Conservation (phyloP, 495 filamentous ascomycete genomes). For the Monascus purpureus region DNA sequence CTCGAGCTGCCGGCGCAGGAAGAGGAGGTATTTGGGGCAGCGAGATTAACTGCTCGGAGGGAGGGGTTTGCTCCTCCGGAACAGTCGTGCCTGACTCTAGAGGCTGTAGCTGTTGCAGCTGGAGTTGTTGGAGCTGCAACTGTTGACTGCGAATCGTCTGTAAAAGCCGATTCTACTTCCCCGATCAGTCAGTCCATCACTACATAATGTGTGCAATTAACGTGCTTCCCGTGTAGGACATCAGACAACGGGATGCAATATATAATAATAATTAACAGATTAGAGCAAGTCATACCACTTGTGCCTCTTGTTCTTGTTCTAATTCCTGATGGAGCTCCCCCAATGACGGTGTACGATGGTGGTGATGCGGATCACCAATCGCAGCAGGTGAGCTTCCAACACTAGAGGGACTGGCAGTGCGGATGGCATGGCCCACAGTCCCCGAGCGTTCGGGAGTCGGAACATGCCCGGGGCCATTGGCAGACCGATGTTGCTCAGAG, state of each 20-base stretch:
- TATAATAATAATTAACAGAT: too few species aligned
- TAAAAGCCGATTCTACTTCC: conserved; percentile 67
- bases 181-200: conserved; percentile 1
- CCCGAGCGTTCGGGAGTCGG: conserved; percentile 27
- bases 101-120: conserved; percentile 25
- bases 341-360: conserved; percentile 61
- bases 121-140: conserved; percentile 57
- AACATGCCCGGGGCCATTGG: conserved; percentile 39
- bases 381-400: conserved; percentile 45
- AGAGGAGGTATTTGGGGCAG: conserved; percentile 31
- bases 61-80: conserved; percentile 55
- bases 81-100: conserved; percentile 25
- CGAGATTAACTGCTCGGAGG: conserved; percentile 45
- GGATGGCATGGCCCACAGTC: conserved; percentile 31
- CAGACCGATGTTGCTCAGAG: conserved; percentile 42
- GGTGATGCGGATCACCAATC: conserved; percentile 43
- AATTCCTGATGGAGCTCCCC: conserved; percentile 94
- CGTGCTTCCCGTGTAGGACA: too few species aligned
- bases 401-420: conserved; percentile 42
- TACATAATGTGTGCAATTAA: too few species aligned
- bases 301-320: conserved; percentile 89
- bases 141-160: conserved; percentile 83
- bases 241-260: too few species aligned
- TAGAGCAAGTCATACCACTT: conserved; percentile 58
- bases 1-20: conserved; percentile 13